Evolutionary conservation across 345 rosid species (phyloP), one percentile per base, ranked within the genome.

Genomic region (Diplotaxis tenuifolia): DNA sequence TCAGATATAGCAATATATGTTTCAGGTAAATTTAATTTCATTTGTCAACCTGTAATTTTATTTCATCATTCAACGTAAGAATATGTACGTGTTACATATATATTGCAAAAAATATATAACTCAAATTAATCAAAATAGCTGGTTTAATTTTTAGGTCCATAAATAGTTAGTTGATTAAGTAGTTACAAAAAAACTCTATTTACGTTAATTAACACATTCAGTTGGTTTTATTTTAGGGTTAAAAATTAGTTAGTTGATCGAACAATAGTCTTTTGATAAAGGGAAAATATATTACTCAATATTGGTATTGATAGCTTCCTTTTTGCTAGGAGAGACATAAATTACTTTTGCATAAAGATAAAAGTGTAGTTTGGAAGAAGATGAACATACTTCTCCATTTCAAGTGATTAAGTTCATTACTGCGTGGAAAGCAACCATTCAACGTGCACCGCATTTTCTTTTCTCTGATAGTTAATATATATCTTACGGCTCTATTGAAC

Each of bases 311-410:
- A 47, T 2, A 14, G 15, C 0, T 42, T 42, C 6, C 16, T 14
- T 42, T 42, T 14, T 47, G 9, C 25, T 50, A 52, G 3, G 38
- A 14, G 36, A 22, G 64, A 14, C 50, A n/a, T 14, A 19, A 19
- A 27, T 10, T 40, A 65, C 14, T 40, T 55, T 55, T 64, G 65
- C 62, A 34, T 16, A 57, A 65, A 56, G 50, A 57, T 27, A 18
- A 56, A 45, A 56, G 59, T 47, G 9, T 15, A 47, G 20, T 47
- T 16, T 47, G 53, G 20, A 47, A 7, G 53, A 16, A 47, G 53
- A 47, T 47, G 53, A 47, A 47, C 57, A 27, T 38, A 65, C 49
- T 42, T 74, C 54, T 67, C 73, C 73, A 74, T 58, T 67, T 49
- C 52, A 59, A 67, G 73, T 47, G 15, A 58, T 8, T 52, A 11